Conservation (phyloP, 768 basidiomycete species). For the Collybia sp. region DNA sequence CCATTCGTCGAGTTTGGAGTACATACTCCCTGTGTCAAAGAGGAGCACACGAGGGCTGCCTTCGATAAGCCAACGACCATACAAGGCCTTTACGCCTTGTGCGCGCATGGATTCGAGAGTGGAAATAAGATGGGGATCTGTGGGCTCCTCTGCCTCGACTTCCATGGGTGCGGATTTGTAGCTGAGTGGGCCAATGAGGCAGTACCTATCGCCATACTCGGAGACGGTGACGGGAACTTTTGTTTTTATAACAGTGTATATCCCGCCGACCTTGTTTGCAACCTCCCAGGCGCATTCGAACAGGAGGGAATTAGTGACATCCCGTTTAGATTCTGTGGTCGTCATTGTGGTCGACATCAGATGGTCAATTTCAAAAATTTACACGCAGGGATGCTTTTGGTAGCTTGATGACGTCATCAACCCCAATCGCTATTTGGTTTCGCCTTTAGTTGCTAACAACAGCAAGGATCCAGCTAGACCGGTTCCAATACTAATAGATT, state of each 20-base stretch:
- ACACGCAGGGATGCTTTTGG: not conserved
- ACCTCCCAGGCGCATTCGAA: conserved; percentile 99
- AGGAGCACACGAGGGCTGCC: conserved; percentile 93
- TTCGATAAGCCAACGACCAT: conserved; percentile 98
- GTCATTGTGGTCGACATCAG: conserved; percentile 20
- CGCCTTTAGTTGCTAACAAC: no score
- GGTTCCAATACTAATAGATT: no score
- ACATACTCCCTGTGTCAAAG: conserved; percentile 91
- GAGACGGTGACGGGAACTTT: conserved; percentile 97
- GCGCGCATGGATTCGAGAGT: conserved; percentile 80
- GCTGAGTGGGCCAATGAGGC: conserved; percentile 94
- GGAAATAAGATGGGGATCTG: conserved; percentile 70
- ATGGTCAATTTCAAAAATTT: conserved; percentile 3
- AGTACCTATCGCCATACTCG: conserved; percentile 94
- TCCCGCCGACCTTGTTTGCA: conserved; percentile 97
- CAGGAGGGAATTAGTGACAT: conserved; percentile 74
- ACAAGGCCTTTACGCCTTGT: conserved; percentile 90
- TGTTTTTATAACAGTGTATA: conserved; percentile 99
- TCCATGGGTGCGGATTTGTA: conserved; percentile 99
- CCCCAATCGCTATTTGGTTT: no score
- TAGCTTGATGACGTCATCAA: not conserved
- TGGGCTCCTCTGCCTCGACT: conserved; percentile 90
- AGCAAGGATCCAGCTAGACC: no score
- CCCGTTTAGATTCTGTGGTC: conserved; percentile 45
- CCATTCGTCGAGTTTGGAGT: conserved; percentile 93